Base-by-base conservation (phyloP, 164 flowering plant genomes). In the Stephania japonica region DNA sequence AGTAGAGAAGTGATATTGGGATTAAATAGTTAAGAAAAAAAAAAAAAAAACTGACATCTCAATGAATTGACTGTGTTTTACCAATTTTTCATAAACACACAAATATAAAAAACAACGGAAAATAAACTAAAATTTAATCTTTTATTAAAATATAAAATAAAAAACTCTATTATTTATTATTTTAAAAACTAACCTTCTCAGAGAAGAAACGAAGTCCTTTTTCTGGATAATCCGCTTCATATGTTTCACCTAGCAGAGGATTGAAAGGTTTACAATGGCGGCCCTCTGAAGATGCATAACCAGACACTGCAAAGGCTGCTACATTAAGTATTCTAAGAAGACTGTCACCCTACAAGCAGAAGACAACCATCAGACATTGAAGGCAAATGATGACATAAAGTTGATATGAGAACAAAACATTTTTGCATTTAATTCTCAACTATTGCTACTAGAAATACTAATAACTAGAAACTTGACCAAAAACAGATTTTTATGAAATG, bases 301-400 rank as follows among this genome's bases (percentile, higher is more conserved):
- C 99, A 76, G 99, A 94, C 67, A 90, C 91, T 11, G 99, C 99
- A 84, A 94, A 94, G 69, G 99, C 97, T 81, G 97, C 99, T 72
- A 94, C 97, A 78, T 90, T 79, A 67, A 94, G 79, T 75, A 83
- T 78, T 83, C 97, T 88, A 49, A 83, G 83, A 61, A 94, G 87
- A 82, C 91, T 84, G 78, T 94, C 85, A 7, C 97, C 99, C 99
- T 94, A 81, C 43, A 75, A 76, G 77, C 26, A 76, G 32, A 76
- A 68, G 24, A 71, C 38, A 66, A 49, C 18, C 18, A 61, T 11
- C 56, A 71, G 62, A 32, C 19, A 0, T 7, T 13, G 61, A 53
- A 32, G 38, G 61, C 61, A 53, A 10, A 53, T 53, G 6, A 47
- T 47, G 61, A 10, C 19, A 53, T 53, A 53, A 4, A 0, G 18